phyloP scores from a whole-genome alignment of 148 eudicot species.

The Selenicereus undatus region DNA sequence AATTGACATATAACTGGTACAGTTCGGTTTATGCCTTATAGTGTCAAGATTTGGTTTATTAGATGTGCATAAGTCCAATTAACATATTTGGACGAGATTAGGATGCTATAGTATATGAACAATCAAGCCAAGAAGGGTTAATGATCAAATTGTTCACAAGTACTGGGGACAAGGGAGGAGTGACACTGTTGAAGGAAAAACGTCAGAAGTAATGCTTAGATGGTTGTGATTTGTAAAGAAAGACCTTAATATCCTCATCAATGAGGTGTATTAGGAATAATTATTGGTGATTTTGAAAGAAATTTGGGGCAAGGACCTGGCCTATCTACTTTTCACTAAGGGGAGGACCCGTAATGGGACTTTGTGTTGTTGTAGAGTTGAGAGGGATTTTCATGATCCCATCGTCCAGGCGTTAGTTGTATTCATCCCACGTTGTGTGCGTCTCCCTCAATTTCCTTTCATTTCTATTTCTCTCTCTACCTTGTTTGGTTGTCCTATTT shows the following conservation, averaged over 20 bases:
- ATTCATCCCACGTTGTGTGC: neutral
- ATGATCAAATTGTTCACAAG: neutral
- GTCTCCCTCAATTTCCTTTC: neutral
- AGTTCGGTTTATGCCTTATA: neutral
- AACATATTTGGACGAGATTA: neutral
- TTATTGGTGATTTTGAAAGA: neutral
- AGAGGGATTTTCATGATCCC: neutral
- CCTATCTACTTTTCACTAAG: neutral
- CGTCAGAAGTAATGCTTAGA: neutral
- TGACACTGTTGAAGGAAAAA: neutral
- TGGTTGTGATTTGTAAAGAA: neutral
- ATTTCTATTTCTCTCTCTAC: neutral
- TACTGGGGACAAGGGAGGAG: neutral
- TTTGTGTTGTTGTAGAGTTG: neutral
- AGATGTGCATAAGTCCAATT: neutral
- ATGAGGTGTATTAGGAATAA: neutral
- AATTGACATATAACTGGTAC: neutral
- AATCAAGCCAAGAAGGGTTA: neutral
- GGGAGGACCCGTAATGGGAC: neutral
- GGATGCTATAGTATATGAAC: neutral
- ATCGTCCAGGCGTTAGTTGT: neutral
- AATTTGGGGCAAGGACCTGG: neutral
- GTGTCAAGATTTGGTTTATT: neutral
- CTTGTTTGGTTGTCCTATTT: neutral
- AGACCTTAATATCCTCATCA: neutral